These are phyloP conservation scores for Rosa lucieae DNA, from an alignment of 306 rosid genomes.

Conservation along the genomic window DNA sequence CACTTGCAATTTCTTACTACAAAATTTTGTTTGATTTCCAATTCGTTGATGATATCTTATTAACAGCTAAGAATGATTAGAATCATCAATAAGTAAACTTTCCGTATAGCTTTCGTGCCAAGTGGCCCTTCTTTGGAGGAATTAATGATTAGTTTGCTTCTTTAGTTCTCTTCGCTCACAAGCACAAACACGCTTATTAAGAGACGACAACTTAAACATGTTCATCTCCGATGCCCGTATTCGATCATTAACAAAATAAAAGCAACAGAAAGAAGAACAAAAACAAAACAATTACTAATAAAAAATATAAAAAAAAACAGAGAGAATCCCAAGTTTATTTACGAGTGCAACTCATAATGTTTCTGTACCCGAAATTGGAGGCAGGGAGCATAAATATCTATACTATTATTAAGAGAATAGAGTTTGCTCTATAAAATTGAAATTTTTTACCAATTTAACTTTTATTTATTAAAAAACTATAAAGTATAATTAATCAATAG, in stretches of 20 bases:
- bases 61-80: neutral
- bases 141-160: neutral
- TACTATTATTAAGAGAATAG: neutral
- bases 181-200: neutral
- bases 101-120: too few species aligned
- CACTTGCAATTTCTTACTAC: too few species aligned
- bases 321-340: neutral
- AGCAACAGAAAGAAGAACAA: neutral
- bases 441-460: too few species aligned
- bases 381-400: neutral
- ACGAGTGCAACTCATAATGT: neutral
- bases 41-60: too few species aligned
- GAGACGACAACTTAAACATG: neutral
- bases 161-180: neutral
- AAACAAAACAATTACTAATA: too few species aligned
- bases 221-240: neutral
- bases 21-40: too few species aligned
- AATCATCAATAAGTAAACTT: neutral
- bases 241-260: neutral
- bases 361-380: neutral
- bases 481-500: too few species aligned
- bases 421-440: too few species aligned
- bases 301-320: neutral
- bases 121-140: too few species aligned
- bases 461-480: too few species aligned